phyloP scores from a whole-genome alignment of 441 rosid genomes.

The Syzygium malaccense region DNA sequence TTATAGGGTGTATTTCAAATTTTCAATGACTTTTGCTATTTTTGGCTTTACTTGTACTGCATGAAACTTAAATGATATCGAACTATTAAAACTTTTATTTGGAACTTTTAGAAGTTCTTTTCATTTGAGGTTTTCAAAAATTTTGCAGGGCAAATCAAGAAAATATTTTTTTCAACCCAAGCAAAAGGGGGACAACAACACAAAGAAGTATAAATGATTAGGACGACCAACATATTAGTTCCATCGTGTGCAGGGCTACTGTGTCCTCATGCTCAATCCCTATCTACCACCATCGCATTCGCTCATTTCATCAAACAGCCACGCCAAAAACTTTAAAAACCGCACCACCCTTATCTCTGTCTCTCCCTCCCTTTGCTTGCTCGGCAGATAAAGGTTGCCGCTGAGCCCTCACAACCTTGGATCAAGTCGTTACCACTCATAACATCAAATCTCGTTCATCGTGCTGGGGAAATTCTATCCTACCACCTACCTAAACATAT shows the following conservation, averaged over 20 bases:
- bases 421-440: not conserved
- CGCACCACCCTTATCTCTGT: not conserved
- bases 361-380: not conserved
- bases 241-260: not conserved
- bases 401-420: not conserved
- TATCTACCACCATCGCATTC: not conserved
- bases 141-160: not conserved
- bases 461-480: not conserved
- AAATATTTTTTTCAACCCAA: not conserved
- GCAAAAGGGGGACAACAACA: not conserved
- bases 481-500: not conserved
- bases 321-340: not conserved
- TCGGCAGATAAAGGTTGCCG: not conserved
- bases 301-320: not conserved
- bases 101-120: not conserved
- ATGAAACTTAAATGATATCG: not conserved
- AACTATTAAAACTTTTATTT: not conserved
- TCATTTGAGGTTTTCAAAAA: not conserved
- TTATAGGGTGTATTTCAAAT: not conserved
- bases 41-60: not conserved
- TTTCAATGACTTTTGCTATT: not conserved
- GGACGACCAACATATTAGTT: not conserved
- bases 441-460: not conserved
- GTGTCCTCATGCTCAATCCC: not conserved
- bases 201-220: no score